Evolutionary conservation across 2,329 filamentous ascomycete genomes (phyloP).

Genomic region (Penicillium sp.): DNA sequence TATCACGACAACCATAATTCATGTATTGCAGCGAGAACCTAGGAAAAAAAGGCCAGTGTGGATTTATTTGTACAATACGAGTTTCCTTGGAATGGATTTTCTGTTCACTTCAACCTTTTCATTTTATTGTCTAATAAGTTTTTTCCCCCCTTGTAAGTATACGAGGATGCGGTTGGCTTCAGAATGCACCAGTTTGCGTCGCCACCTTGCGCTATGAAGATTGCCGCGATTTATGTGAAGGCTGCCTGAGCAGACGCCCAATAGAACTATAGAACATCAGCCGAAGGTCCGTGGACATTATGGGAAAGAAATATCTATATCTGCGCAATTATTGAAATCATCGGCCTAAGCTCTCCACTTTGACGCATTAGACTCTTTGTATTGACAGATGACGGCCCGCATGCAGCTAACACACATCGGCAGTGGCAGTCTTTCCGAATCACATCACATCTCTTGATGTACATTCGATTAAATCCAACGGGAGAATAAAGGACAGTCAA

Average conservation of each 20-base stretch:
- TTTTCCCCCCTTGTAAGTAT: constrained; percentile 3
- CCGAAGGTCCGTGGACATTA: background rate
- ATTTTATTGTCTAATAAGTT: background rate
- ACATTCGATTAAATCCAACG: background rate
- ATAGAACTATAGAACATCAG: background rate
- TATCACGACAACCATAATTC: constrained; percentile 23
- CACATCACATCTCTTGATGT: constrained; percentile 3
- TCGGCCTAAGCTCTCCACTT: background rate
- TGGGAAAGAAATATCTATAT: background rate
- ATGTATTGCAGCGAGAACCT: constrained; percentile 17
- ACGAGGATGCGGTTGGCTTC: constrained; percentile 12
- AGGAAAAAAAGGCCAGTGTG: constrained; percentile 6
- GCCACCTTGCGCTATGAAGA: background rate
- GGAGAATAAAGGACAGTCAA: background rate
- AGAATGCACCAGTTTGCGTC: constrained; percentile 3
- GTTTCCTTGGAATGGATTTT: constrained; percentile 5
- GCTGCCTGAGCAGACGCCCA: background rate
- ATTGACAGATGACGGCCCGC: constrained; percentile 6
- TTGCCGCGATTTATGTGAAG: constrained; percentile 4
- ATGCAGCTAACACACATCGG: constrained; percentile 10
- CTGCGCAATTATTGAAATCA: constrained; percentile 1
- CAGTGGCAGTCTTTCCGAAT: constrained; percentile 2
- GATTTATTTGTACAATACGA: constrained; percentile 3
- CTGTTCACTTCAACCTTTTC: background rate
- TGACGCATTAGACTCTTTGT: constrained; percentile 1